phyloP scores from a whole-genome alignment of 257 asterid genomes.

The Striga asiatica region DNA sequence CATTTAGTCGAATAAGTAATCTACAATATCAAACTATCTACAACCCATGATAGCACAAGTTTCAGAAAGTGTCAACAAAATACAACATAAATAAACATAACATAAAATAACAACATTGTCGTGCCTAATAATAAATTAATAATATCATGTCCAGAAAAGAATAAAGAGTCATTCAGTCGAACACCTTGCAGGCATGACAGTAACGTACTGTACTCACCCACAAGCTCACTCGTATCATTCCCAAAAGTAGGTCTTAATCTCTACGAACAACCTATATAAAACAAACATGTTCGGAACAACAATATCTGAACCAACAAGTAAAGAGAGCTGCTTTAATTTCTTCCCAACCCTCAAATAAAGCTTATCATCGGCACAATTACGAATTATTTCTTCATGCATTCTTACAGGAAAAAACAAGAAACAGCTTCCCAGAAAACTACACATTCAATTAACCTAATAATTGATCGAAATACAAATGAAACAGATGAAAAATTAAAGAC shows the following conservation, averaged over 20 bases:
- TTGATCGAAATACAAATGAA: no score
- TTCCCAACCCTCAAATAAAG: neutral
- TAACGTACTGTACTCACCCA: no score
- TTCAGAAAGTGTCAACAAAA: no score
- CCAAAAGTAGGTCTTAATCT: neutral
- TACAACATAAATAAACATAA: no score
- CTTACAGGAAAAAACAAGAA: neutral
- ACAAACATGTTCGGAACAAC: no score
- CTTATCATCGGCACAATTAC: neutral
- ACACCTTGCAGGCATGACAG: slow-evolving; percentile 13
- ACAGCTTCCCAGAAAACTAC: no score
- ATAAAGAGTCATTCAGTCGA: slow-evolving; percentile 26
- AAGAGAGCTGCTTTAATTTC: neutral
- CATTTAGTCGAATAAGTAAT: slow-evolving; percentile 32
- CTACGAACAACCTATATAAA: neutral
- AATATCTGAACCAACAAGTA: neutral
- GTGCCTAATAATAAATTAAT: neutral
- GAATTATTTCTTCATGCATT: neutral
- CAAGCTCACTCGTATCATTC: neutral
- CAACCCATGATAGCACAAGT: neutral
- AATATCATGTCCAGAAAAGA: neutral
- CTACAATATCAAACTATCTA: neutral
- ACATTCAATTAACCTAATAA: no score
- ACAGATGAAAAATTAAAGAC: no score
- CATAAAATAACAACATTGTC: no score